phyloP scores from a whole-genome alignment of 805 yeast species.

The Kregervanrija pseudodelftensis region DNA sequence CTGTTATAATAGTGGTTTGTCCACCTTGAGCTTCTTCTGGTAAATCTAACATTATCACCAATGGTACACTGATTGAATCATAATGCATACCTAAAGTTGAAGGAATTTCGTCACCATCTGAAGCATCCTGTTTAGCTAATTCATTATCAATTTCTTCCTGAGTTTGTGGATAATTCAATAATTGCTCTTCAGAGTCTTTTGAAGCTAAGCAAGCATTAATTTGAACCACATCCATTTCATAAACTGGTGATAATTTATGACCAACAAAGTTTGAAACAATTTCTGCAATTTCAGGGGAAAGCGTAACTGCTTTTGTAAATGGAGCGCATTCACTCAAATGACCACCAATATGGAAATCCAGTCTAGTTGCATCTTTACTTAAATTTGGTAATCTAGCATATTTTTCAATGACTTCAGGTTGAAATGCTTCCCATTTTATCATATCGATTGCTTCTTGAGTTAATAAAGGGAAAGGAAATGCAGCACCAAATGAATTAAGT shows the following conservation, averaged over 20 bases:
- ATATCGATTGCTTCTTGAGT: slow-evolving; percentile 51
- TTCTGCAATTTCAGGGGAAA: slow-evolving; percentile 41
- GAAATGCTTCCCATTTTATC: slow-evolving; percentile 45
- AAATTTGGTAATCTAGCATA: slow-evolving; percentile 34
- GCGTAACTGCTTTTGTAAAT: slow-evolving; percentile 44
- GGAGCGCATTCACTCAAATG: slow-evolving; percentile 33
- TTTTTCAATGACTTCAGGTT: slow-evolving; percentile 33
- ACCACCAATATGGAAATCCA: slow-evolving; percentile 44
- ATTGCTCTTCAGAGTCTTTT: slow-evolving; percentile 13
- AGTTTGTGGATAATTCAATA: slow-evolving; percentile 6
- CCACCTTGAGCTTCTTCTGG: slow-evolving; percentile 44
- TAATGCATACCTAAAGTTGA: slow-evolving; percentile 42
- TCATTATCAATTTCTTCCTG: slow-evolving; percentile 13
- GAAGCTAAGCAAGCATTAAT: slow-evolving; percentile 38
- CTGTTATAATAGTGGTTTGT: slow-evolving; percentile 41
- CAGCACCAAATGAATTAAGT: slow-evolving; percentile 33
- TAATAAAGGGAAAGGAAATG: slow-evolving; percentile 52
- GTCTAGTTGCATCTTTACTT: slow-evolving; percentile 23
- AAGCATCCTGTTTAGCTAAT: slow-evolving; percentile 11
- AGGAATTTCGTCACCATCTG: slow-evolving; percentile 32
- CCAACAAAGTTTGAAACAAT: slow-evolving; percentile 44
- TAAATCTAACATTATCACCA: slow-evolving; percentile 42
- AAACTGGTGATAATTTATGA: slow-evolving; percentile 35
- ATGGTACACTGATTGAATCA: slow-evolving; percentile 40
- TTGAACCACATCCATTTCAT: slow-evolving; percentile 48